Evolutionary conservation across 352 stramenopile species (phyloP).

Genomic region (Phytophthora syringae): DNA sequence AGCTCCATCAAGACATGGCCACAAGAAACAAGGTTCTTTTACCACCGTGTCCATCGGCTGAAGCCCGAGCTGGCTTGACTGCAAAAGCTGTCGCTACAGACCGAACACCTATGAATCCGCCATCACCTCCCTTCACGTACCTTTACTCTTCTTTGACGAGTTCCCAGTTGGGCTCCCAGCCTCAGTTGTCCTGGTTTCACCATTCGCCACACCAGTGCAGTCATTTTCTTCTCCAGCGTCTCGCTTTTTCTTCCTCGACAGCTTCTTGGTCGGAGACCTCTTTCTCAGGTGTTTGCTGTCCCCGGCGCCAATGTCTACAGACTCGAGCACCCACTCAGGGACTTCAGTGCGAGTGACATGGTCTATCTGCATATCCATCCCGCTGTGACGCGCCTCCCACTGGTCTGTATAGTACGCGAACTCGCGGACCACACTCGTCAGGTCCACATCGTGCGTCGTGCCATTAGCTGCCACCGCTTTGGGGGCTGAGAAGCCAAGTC

Average conservation of each 20-base stretch:
- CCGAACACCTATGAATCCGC: neutral
- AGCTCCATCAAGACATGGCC: neutral
- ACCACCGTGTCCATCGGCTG: conserved; percentile 1
- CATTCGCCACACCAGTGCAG: conserved; percentile 7
- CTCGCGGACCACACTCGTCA: conserved; percentile 76
- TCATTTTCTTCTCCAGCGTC: conserved; percentile 15
- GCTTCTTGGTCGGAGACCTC: conserved; percentile 14
- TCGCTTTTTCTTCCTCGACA: conserved; percentile 41
- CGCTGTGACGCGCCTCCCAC: conserved; percentile 70
- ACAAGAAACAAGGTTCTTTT: neutral
- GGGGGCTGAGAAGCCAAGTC: conserved; percentile 65
- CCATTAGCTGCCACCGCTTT: conserved; percentile 19
- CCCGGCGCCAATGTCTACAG: conserved; percentile 28
- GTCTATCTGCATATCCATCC: conserved; percentile 88
- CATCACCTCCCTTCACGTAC: conserved; percentile 39
- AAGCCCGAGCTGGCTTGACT: neutral
- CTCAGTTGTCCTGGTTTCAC: neutral
- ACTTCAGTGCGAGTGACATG: conserved; percentile 64
- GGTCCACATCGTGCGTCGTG: conserved; percentile 55
- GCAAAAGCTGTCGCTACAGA: conserved; percentile 10
- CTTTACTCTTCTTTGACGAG: conserved; percentile 47
- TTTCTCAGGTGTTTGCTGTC: conserved; percentile 43
- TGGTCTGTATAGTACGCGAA: conserved; percentile 81
- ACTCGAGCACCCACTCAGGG: conserved; percentile 70
- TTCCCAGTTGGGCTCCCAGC: conserved; percentile 9